Evolutionary conservation across 2,329 filamentous ascomycete genomes (phyloP).

Genomic region (Lecanicillium sp.): DNA sequence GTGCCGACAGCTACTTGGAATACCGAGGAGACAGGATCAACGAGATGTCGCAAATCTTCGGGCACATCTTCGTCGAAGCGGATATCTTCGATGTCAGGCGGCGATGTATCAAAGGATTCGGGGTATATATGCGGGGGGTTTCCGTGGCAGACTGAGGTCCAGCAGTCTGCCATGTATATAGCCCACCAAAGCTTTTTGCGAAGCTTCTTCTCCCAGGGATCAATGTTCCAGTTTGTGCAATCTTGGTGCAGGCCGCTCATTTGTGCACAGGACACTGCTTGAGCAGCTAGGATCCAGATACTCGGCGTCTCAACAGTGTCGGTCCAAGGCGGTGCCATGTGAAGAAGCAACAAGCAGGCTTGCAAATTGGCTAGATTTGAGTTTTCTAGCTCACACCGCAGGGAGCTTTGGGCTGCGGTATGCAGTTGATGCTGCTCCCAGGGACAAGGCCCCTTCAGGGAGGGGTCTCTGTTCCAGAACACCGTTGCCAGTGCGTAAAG

Average conservation of each 20-base stretch:
- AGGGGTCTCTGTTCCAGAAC: slow-evolving; percentile 34
- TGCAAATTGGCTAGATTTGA: slow-evolving; percentile 42
- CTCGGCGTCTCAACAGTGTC: slow-evolving; percentile 41
- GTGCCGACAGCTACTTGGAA: slow-evolving; percentile 31
- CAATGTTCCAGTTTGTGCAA: slow-evolving; percentile 35
- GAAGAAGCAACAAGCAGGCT: slow-evolving; percentile 39
- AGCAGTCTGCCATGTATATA: slow-evolving; percentile 35
- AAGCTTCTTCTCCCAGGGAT: slow-evolving; percentile 36
- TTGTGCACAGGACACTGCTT: slow-evolving; percentile 38
- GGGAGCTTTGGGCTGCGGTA: slow-evolving; percentile 35
- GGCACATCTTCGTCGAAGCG: slow-evolving; percentile 37
- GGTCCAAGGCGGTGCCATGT: slow-evolving; percentile 38
- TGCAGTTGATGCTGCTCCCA: slow-evolving; percentile 36
- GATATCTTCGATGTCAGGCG: slow-evolving; percentile 36
- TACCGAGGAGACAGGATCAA: slow-evolving; percentile 26
- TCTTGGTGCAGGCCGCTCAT: slow-evolving; percentile 42
- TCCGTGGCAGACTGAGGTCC: slow-evolving; percentile 41
- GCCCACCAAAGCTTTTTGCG: slow-evolving; percentile 43
- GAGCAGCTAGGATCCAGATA: slow-evolving; percentile 38
- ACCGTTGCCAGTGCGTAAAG: slow-evolving; percentile 39
- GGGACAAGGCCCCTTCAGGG: slow-evolving; percentile 25
- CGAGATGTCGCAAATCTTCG: slow-evolving; percentile 27
- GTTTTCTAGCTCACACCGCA: slow-evolving; percentile 40
- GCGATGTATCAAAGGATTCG: slow-evolving; percentile 34
- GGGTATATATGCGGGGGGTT: slow-evolving; percentile 39